These are phyloP conservation scores for Eutypa lata DNA, from an alignment of 2,329 filamentous ascomycete species.

Conservation along the genomic window DNA sequence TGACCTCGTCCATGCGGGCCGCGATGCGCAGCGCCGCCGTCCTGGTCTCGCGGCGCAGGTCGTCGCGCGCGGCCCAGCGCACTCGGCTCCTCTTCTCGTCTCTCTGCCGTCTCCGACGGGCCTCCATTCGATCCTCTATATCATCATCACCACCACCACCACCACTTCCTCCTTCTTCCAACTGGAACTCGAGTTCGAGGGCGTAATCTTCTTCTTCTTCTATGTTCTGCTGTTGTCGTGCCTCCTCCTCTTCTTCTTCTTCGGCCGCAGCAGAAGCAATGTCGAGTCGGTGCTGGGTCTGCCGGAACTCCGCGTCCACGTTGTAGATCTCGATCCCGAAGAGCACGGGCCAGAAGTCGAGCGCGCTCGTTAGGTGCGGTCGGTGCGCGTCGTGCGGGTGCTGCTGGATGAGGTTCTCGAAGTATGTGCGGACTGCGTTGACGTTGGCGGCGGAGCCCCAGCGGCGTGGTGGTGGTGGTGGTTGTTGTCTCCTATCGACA, in stretches of 20 bases:
- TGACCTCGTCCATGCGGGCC: slow-evolving; percentile 65
- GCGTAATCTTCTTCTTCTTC: slow-evolving; percentile 11
- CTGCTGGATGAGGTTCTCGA: slow-evolving; percentile 74
- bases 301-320: slow-evolving; percentile 57
- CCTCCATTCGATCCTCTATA: slow-evolving; percentile 10
- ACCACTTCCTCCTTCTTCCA: slow-evolving; percentile 11
- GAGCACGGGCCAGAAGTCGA: slow-evolving; percentile 80
- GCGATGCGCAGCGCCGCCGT: slow-evolving; percentile 61
- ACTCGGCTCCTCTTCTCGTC: background rate
- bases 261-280: slow-evolving; percentile 10
- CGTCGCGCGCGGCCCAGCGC: slow-evolving; percentile 32
- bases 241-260: slow-evolving; percentile 18
- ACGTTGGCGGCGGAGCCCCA: slow-evolving; percentile 48
- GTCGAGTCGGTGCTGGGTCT: slow-evolving; percentile 28
- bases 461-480: slow-evolving; percentile 11
- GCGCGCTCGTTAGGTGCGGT: slow-evolving; percentile 58
- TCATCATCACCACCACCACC: background rate
- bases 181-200: background rate
- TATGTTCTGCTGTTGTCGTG: no score
- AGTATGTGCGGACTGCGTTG: slow-evolving; percentile 55
- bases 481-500: background rate
- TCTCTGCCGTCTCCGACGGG: slow-evolving; percentile 2
- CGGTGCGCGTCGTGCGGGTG: slow-evolving; percentile 65
- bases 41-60: slow-evolving; percentile 50
- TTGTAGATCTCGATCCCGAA: slow-evolving; percentile 80